Evolutionary conservation across 257 asterid species (phyloP), one percentile per base, ranked within the genome.

Genomic region (Apocynum venetum): DNA sequence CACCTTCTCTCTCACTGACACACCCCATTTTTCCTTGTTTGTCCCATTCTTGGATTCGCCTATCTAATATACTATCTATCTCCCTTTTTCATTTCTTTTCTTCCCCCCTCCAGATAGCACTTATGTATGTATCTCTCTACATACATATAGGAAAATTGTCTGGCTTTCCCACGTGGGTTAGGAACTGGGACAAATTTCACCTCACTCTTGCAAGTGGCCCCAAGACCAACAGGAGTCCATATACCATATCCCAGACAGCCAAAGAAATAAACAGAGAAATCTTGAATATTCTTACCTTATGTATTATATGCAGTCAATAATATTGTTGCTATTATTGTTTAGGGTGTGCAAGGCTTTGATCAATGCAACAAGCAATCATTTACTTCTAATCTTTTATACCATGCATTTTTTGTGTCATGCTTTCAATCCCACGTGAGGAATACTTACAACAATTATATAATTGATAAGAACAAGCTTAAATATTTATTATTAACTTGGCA

Each of bases 111-210:
- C 36, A 51, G 63, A 75, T 57, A 25, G 57, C 59, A 81, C 65
- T 46, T 43, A 63, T 8, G 73, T 13, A 12, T 52, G 15, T 12
- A 17, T 15, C 31, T 25, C 31, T 0, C 10, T 17, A 56, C 31
- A 5, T 31, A 44, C 36, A 31, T 56, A 65, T 66, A 53, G 78
- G 67, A 66, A 69, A 20, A 51, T 51, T 72, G 81, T 71, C 82
- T 83, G 79, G 76, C 83, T 73, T 69, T 75, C 87, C 83, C 89
- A 87, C 89, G 88, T 85, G 91, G 80, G 74, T 68, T 65, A 46
- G 80, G 80, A 77, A 55, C 66, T 78, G 65, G 43, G 20, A 57
- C 20, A 56, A 47, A 41, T 52, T 41, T 61, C 49, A 75, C 52
- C 53, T 47, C 43, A 57, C 48, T 20, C 11, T 43, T 31, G 13